Percentiles rank a stretch among this genome's conserved stretches.
Conservation (phyloP, 495 filamentous ascomycete species). For the Talaromyces adpressus region DNA sequence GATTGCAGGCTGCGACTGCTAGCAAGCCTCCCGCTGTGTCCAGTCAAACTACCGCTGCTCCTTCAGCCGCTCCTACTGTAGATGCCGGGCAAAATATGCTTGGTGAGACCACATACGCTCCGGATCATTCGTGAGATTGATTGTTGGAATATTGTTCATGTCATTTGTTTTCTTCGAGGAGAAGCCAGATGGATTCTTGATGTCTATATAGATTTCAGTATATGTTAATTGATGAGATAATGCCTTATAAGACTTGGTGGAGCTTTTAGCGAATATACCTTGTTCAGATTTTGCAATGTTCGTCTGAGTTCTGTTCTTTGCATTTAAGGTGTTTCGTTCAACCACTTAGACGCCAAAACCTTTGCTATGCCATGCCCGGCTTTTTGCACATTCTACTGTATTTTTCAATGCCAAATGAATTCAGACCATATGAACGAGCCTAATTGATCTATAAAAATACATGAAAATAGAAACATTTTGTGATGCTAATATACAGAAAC, state of each 20-base stretch:
- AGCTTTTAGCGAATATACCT: not conserved
- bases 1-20: slow-evolving; percentile 73
- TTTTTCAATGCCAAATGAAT: not conserved
- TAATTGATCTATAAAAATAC: not conserved
- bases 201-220: slow-evolving; percentile 2
- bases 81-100: slow-evolving; percentile 41
- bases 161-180: not conserved
- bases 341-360: not conserved
- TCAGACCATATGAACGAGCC: not conserved
- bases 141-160: not conserved
- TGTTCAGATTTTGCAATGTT: not conserved
- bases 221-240: slow-evolving; percentile 6
- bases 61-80: slow-evolving; percentile 23
- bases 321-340: too few species aligned
- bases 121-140: slow-evolving; percentile 47
- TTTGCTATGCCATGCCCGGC: not conserved
- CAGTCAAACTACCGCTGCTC: slow-evolving; percentile 39
- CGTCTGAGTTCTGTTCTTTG: too few species aligned
- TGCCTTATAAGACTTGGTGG: not conserved
- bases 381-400: not conserved
- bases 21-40: slow-evolving; percentile 26
- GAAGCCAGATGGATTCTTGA: not conserved
- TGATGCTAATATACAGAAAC: slow-evolving; percentile 10
- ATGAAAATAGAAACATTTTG: slow-evolving; percentile 9
- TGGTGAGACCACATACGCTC: slow-evolving; percentile 63